Base-by-base conservation (phyloP, 345 rosid species). In the Alliaria petiolata region DNA sequence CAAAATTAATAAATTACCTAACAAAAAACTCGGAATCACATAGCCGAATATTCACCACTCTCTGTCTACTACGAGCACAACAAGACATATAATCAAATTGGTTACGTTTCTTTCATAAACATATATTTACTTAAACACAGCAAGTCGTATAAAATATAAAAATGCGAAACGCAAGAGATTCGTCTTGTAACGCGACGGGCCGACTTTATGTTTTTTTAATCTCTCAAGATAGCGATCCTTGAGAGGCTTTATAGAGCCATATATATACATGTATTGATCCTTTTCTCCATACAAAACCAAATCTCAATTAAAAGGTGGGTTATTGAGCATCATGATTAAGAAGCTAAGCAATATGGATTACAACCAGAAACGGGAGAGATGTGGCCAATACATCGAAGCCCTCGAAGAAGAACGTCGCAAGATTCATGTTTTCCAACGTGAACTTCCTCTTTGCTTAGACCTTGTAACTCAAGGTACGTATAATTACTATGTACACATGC, bases 371-470 rank as follows among this genome's bases (percentile, higher is more conserved):
- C 76, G 78, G 78, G 83, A 81, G 81, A 67, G 84, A 66, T 80
- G 87, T 57, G 82, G 81, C 19, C 84, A 83, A 62, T 85, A 91
- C 70, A 81, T 91, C 22, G 84, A 87, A 17, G 91, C 90, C 15
- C 78, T 95, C 9, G 90, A 91, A 76, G 97, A 88, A 75, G 99
- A 95, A 84, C 78, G 83, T 59, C 86, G 90, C 26, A 95, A 95
- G 84, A 89, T 95, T 77, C 90, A 83, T 58, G 97, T 95, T 36
- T 95, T 95, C 68, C 86, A 87, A 56, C 91, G 97, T 20, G 97
- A 95, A 75, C 97, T 95, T 76, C 99, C 99, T 62, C 81, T 95
- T 69, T 95, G 96, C 75, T 75, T 91, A 46, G 89, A 95, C 70
- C 97, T 95, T 61, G 99, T 95, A 22, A 85, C 87, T 15, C 93